Evolutionary conservation across 225 moss, liverwort and hornwort species (phyloP).

Genomic region (Anthoceros angustus): DNA sequence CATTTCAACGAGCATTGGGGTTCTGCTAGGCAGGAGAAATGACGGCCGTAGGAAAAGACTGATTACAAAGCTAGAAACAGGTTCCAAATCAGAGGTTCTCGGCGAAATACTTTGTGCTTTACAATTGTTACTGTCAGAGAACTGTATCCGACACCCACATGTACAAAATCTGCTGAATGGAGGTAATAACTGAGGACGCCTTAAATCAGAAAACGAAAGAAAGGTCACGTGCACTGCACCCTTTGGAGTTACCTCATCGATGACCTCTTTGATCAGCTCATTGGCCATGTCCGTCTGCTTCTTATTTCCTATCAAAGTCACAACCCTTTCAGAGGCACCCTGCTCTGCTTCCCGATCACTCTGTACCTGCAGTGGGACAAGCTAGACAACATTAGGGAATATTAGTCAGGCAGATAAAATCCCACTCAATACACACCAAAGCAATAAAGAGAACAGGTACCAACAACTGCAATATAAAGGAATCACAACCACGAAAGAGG

Average conservation of each 20-base stretch:
- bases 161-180: neutral
- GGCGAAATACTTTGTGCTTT: neutral
- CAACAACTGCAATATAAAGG: neutral
- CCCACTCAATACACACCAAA: neutral
- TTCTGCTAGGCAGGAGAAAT: neutral
- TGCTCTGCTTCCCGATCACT: conserved; percentile 97
- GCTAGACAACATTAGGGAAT: conserved; percentile 38
- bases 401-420: conserved; percentile 25
- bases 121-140: neutral
- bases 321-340: conserved; percentile 93
- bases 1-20: neutral
- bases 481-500: neutral
- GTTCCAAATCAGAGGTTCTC: no score
- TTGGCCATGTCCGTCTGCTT: conserved; percentile 98
- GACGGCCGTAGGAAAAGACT: neutral
- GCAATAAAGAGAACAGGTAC: neutral
- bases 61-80: neutral
- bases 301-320: conserved; percentile 93
- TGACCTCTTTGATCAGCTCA: conserved; percentile 99
- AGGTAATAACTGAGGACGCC: neutral
- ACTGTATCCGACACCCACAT: neutral
- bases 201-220: conserved; percentile 8
- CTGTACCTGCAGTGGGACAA: conserved; percentile 73
- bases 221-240: conserved; percentile 6
- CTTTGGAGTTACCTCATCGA: conserved; percentile 65